Conservation (phyloP, 2,329 filamentous ascomycete genomes). For the Calycina marina region DNA sequence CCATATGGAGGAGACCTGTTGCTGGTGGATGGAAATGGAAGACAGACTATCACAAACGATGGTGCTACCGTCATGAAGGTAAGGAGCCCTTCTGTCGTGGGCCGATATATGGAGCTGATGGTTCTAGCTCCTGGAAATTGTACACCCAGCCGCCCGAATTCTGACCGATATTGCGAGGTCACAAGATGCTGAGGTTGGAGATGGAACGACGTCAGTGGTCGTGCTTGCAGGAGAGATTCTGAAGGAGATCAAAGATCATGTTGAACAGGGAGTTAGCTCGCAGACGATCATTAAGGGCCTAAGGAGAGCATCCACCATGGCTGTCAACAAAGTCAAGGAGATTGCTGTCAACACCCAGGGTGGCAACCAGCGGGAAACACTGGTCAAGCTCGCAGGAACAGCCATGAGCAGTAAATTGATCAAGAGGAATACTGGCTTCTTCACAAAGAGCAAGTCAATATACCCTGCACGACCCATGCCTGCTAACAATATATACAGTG, state of each 20-base stretch:
- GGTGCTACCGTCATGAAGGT: slow-evolving; percentile 99
- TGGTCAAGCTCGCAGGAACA: slow-evolving; percentile 78
- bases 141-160: slow-evolving; percentile 92
- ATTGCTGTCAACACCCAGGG: slow-evolving; percentile 80
- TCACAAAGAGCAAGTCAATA: slow-evolving; percentile 90
- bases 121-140: slow-evolving; percentile 79
- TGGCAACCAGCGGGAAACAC: slow-evolving; percentile 71
- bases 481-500: slow-evolving; percentile 45
- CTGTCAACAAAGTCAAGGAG: slow-evolving; percentile 98
- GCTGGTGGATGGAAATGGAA: slow-evolving; percentile 90
- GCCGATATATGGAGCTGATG: slow-evolving; percentile 6
- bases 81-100: slow-evolving; percentile 13
- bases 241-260: slow-evolving; percentile 90
- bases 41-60: slow-evolving; percentile 97
- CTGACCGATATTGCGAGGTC: slow-evolving; percentile 97
- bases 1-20: slow-evolving; percentile 94
- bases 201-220: slow-evolving; percentile 94
- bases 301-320: slow-evolving; percentile 73
- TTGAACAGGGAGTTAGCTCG: slow-evolving; percentile 92
- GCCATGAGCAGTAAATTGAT: slow-evolving; percentile 99
- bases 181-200: slow-evolving; percentile 97
- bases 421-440: slow-evolving; percentile 91
- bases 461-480: background rate
- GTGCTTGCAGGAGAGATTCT: slow-evolving; percentile 95
- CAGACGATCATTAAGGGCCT: slow-evolving; percentile 97